Conservation (phyloP, 169 alveolate species). For the Cytauxzoon felis region DNA sequence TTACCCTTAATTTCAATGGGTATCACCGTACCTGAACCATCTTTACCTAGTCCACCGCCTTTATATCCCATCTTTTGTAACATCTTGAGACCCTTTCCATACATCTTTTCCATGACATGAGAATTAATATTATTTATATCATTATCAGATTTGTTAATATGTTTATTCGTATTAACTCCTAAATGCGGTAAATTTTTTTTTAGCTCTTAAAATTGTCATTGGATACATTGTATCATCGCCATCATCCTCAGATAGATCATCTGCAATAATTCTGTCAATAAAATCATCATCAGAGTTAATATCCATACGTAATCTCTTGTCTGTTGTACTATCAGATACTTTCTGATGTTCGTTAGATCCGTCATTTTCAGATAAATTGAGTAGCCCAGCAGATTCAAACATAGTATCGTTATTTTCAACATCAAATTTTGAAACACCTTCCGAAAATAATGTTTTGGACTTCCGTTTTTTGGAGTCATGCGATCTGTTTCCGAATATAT, state of each 20-base stretch:
- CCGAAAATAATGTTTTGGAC: neutral
- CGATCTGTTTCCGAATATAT: neutral
- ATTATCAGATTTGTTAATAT: neutral
- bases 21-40: conserved; percentile 47
- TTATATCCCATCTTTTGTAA: conserved; percentile 59
- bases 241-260: neutral
- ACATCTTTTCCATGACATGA: conserved; percentile 33
- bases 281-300: conserved; percentile 6
- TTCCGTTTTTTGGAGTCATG: neutral
- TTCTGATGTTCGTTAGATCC: neutral
- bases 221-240: neutral
- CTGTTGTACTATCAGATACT: no score
- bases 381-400: conserved; percentile 25
- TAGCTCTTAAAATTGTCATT: neutral
- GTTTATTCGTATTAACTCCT: neutral
- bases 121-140: conserved; percentile 2
- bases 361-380: neutral
- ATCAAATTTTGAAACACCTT: neutral
- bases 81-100: conserved; percentile 61
- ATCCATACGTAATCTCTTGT: neutral
- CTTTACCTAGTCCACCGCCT: conserved; percentile 61
- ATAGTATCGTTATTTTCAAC: neutral
- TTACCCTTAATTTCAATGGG: conserved; percentile 20
- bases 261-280: neutral
- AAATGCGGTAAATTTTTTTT: neutral